Conservation (phyloP, 1,284 basidiomycete genomes). For the Laetiporus sulphureus region DNA sequence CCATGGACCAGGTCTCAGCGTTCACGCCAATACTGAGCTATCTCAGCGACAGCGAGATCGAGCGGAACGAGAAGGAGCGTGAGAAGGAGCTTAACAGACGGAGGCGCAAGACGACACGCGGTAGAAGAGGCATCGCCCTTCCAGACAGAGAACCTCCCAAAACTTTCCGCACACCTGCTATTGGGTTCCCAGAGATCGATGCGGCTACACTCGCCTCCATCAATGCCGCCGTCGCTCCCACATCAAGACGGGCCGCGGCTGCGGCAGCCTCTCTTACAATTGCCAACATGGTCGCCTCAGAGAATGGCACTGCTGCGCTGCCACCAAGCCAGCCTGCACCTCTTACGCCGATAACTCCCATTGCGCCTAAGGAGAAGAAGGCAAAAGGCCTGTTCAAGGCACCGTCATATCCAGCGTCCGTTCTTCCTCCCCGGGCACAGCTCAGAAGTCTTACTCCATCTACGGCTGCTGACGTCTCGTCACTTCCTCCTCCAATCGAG, state of each 20-base stretch:
- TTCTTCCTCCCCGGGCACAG: conserved; percentile 52
- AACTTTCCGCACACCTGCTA: conserved; percentile 84
- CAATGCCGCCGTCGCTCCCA: conserved; percentile 57
- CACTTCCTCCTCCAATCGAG: conserved; percentile 50
- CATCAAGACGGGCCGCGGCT: conserved; percentile 75
- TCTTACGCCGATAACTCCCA: conserved; percentile 31
- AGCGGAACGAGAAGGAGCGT: conserved; percentile 85
- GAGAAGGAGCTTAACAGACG: conserved; percentile 87
- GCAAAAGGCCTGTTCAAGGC: conserved; percentile 68
- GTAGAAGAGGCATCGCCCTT: conserved; percentile 81
- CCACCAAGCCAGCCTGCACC: conserved; percentile 44
- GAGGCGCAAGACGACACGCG: conserved; percentile 84
- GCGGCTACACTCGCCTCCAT: conserved; percentile 58
- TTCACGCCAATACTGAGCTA: conserved; percentile 90
- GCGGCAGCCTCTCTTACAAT: conserved; percentile 77
- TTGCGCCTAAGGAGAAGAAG: conserved; percentile 55
- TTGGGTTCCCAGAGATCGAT: conserved; percentile 78
- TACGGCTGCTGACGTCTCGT: conserved; percentile 57
- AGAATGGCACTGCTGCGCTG: conserved; percentile 60
- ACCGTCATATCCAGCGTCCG: conserved; percentile 47
- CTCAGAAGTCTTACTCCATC: conserved; percentile 51
- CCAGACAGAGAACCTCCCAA: conserved; percentile 92
- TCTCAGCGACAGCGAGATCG: conserved; percentile 85
- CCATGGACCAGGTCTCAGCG: conserved; percentile 66
- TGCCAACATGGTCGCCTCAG: conserved; percentile 78